phyloP scores from a whole-genome alignment of 208 protist species.

The Spironucleus salmonicida region DNA sequence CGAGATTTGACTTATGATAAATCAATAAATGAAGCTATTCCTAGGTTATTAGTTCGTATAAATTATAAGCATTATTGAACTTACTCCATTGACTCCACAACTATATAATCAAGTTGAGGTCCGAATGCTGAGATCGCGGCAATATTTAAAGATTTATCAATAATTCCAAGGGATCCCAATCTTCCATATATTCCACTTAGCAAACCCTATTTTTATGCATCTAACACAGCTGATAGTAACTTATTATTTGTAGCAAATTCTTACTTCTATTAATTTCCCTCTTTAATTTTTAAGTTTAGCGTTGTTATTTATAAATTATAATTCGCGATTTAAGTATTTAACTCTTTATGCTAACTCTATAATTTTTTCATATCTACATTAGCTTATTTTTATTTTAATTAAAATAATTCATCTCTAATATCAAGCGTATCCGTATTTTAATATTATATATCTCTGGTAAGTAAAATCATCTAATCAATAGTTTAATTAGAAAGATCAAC shows the following conservation, averaged over 20 bases:
- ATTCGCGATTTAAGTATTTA: not conserved
- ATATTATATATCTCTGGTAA: too few species aligned
- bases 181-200: slow-evolving; percentile 29
- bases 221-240: not conserved
- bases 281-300: not conserved
- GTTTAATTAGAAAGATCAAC: too few species aligned
- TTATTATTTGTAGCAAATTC: not conserved
- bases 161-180: slow-evolving; percentile 28
- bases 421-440: too few species aligned
- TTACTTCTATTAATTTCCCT: not conserved
- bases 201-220: not conserved
- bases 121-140: slow-evolving; percentile 16
- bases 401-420: too few species aligned
- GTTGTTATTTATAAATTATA: not conserved
- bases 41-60: not conserved
- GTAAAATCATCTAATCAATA: too few species aligned
- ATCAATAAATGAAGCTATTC: slow-evolving; percentile 30
- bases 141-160: slow-evolving; percentile 27
- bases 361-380: too few species aligned
- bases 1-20: slow-evolving; percentile 4
- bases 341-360: too few species aligned
- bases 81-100: slow-evolving; percentile 24
- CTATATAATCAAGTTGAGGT: slow-evolving; percentile 29
- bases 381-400: too few species aligned
- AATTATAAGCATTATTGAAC: slow-evolving; percentile 19